Conservation (phyloP, 495 filamentous ascomycete genomes). For the Aspergillus baeticus region DNA sequence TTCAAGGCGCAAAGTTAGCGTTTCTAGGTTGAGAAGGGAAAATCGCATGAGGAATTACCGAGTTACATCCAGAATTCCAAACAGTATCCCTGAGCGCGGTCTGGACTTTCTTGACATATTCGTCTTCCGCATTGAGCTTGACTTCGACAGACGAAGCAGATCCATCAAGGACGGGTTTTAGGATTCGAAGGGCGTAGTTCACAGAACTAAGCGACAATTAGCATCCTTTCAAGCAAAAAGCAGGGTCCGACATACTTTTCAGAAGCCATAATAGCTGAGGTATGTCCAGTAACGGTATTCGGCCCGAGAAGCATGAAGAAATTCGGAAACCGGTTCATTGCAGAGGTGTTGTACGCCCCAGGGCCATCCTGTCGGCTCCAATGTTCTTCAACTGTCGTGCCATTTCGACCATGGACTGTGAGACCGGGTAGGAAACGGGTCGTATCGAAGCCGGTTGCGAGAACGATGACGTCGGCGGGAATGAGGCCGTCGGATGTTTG, state of each 20-base stretch:
- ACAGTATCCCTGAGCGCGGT: slow-evolving; percentile 37
- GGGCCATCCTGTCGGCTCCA: slow-evolving; percentile 48
- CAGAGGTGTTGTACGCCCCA: slow-evolving; percentile 53
- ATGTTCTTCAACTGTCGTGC: slow-evolving; percentile 37
- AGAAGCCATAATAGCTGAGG: slow-evolving; percentile 48
- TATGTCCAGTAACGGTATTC: slow-evolving; percentile 58
- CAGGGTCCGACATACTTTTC: slow-evolving; percentile 38
- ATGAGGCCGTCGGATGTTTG: slow-evolving; percentile 29
- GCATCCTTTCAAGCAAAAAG: neutral
- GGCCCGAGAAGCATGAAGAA: slow-evolving; percentile 59
- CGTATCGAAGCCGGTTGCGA: slow-evolving; percentile 51
- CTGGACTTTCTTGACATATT: slow-evolving; percentile 41
- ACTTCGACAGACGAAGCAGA: slow-evolving; percentile 38
- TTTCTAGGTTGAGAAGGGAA: too few species aligned
- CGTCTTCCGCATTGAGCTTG: slow-evolving; percentile 43
- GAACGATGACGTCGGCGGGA: slow-evolving; percentile 50
- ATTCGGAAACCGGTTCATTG: slow-evolving; percentile 56
- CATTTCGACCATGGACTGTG: slow-evolving; percentile 38
- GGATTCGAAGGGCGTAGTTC: slow-evolving; percentile 48
- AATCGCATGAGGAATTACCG: too few species aligned
- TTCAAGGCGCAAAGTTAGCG: too few species aligned
- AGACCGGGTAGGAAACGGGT: slow-evolving; percentile 38
- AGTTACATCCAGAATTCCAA: slow-evolving; percentile 44
- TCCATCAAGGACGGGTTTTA: slow-evolving; percentile 49
- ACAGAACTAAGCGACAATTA: slow-evolving; percentile 19